Conservation (phyloP, 352 stramenopile species). For the Pythium sp. region DNA sequence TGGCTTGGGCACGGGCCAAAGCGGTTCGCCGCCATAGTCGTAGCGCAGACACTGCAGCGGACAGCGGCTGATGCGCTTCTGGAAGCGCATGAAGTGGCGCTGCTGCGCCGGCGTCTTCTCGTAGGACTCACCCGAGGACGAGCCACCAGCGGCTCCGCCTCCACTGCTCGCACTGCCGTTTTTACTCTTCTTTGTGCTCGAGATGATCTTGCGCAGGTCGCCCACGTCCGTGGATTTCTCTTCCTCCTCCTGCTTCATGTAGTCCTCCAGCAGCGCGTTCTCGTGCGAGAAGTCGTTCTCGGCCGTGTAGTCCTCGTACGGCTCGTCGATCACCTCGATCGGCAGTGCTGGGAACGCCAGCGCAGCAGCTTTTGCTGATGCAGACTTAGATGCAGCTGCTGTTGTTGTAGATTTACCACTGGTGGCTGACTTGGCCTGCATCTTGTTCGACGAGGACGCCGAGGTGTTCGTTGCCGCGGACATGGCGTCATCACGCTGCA, state of each 20-base stretch:
- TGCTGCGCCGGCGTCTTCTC: slow-evolving; percentile 74
- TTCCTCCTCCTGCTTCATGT: slow-evolving; percentile 79
- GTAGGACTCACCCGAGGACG: slow-evolving; percentile 60
- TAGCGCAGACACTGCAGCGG: slow-evolving; percentile 81
- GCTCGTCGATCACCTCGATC: slow-evolving; percentile 79
- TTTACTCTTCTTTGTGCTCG: slow-evolving; percentile 44
- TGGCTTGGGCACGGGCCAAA: slow-evolving; percentile 66
- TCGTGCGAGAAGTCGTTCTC: slow-evolving; percentile 74
- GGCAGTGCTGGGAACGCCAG: slow-evolving; percentile 48
- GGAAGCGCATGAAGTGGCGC: slow-evolving; percentile 82
- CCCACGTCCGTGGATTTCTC: slow-evolving; percentile 68
- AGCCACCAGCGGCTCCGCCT: slow-evolving; percentile 11
- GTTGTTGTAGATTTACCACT: background rate
- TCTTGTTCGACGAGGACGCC: slow-evolving; percentile 6
- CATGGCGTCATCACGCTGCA: slow-evolving; percentile 71
- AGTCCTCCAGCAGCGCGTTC: slow-evolving; percentile 67
- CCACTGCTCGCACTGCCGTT: slow-evolving; percentile 2
- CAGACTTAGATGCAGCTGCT: background rate
- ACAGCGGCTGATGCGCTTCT: slow-evolving; percentile 79
- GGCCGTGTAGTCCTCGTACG: slow-evolving; percentile 58
- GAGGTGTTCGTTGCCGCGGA: slow-evolving; percentile 23
- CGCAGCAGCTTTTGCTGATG: background rate
- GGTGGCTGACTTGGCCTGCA: background rate
- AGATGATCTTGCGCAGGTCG: slow-evolving; percentile 58
- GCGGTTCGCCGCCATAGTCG: slow-evolving; percentile 79